A percentile compares a stretch with the other conserved stretches of the same genome.
Evolutionary conservation across 2,329 filamentous ascomycete genomes (phyloP).

Genomic region (Trichophyton schoenleinii): DNA sequence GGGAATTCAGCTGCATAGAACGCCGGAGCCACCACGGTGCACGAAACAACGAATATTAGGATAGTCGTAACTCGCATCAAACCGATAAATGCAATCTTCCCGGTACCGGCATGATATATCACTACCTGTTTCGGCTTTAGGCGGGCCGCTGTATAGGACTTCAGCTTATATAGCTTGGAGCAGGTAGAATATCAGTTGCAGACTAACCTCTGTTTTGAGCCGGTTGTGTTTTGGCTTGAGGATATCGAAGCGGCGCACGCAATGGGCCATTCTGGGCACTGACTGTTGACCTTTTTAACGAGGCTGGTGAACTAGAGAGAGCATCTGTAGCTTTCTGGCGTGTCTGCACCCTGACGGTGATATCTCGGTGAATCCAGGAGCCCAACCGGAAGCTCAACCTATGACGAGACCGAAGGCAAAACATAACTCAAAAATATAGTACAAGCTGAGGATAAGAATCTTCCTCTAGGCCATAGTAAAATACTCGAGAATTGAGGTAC

Average conservation of each 20-base stretch:
- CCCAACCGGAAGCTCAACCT: neutral
- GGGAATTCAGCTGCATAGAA: slow-evolving; percentile 37
- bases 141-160: slow-evolving; percentile 8
- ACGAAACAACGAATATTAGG: slow-evolving; percentile 55
- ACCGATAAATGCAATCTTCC: slow-evolving; percentile 54
- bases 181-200: neutral
- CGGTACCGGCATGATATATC: slow-evolving; percentile 63
- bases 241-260: slow-evolving; percentile 6
- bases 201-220: slow-evolving; percentile 3
- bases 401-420: neutral
- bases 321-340: slow-evolving; percentile 5
- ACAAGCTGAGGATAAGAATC: neutral
- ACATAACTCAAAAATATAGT: neutral
- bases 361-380: neutral
- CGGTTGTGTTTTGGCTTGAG: slow-evolving; percentile 6
- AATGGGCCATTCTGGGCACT: neutral
- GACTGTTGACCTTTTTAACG: neutral
- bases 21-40: slow-evolving; percentile 49
- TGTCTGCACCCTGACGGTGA: slow-evolving; percentile 2
- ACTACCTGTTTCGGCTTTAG: slow-evolving; percentile 38
- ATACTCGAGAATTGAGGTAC: neutral
- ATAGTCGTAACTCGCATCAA: slow-evolving; percentile 60
- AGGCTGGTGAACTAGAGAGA: neutral
- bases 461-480: neutral
- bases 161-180: neutral